A percentile compares a stretch with the other conserved stretches of the same genome.
Conservation (phyloP, 495 filamentous ascomycete genomes). For the Tuber brumale region DNA sequence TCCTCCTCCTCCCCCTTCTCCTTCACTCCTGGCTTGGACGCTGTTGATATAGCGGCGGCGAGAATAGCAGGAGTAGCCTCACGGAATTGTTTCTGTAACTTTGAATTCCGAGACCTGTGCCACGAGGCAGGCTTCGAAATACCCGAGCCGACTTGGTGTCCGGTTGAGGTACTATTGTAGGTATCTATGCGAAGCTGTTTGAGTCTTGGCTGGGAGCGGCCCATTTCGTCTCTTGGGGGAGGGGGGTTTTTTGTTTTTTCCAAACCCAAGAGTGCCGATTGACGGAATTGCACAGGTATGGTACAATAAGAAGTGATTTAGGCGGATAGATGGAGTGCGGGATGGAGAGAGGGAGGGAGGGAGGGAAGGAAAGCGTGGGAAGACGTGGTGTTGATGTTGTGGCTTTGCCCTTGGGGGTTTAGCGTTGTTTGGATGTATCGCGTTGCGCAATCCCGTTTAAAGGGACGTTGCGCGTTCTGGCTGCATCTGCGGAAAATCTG, state of each 20-base stretch:
- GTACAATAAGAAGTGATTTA: neutral
- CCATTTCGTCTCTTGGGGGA: constrained; percentile 9
- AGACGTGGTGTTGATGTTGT: constrained; percentile 36
- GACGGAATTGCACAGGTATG: neutral
- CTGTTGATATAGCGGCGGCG: constrained; percentile 25
- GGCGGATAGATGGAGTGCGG: neutral
- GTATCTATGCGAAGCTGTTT: constrained; percentile 25
- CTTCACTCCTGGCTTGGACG: neutral
- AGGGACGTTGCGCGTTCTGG: neutral
- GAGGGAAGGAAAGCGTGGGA: neutral
- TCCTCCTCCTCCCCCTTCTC: neutral
- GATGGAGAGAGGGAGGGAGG: neutral
- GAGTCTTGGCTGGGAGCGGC: constrained; percentile 14
- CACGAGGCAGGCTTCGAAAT: constrained; percentile 35
- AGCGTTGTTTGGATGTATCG: neutral
- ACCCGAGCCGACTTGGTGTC: constrained; percentile 37
- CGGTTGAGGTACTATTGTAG: constrained; percentile 38
- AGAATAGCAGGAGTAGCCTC: constrained; percentile 6
- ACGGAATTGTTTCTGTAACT: constrained; percentile 35
- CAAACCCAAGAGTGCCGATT: neutral
- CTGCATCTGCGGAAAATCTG: neutral
- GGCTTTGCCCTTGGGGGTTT: constrained; percentile 22
- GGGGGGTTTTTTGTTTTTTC: neutral
- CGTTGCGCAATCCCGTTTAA: constrained; percentile 2
- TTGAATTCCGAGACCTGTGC: constrained; percentile 26